Base-by-base conservation (phyloP, 2,329 filamentous ascomycete genomes). In the Colletotrichum incanum region DNA sequence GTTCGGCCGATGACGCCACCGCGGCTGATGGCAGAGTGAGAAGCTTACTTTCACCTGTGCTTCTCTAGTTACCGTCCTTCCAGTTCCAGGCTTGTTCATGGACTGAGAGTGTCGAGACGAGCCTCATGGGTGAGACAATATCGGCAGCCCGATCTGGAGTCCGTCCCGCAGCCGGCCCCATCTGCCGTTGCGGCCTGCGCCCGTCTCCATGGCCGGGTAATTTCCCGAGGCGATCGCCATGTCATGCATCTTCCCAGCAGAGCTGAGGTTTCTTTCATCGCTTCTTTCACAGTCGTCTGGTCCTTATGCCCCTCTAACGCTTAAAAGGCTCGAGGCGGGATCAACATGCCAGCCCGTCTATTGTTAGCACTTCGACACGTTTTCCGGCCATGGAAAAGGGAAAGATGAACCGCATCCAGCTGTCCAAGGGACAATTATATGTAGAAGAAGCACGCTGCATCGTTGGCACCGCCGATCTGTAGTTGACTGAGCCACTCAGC, bases 121-220 rank as follows among this genome's bases (percentile, higher is more conserved):
- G 50, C 64, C 64, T 37, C 59, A 63, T 41, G 37, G 28, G 47
- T 71, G 68, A 71, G 68, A 71, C 68, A 62, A 50, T 11, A 62
- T 59, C 69, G 69, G 58, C 58, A 34, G 50, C 68, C 65, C 65
- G 58, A 71, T 71, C 69, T 63, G 11, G 52, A 56, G 60, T 12
- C 8, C 39, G 23, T 49, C 37, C 23, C 16, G 47, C 31, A 28
- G 31, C 7, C 64, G 64, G 18, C 58, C 65, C 65, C 58, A 63
- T 68, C 14, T 68, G 58, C 69, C 65, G 65, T 23, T 18, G 37
- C 26, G 65, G 58, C 20, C 18, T 56, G 39, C 50, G 12, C 45
- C 58, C 58, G 65, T 16, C 28, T 61, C 43, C n/a, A 23, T 31
- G 39, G 14, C 28, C 39, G 55, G 61, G 12, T 50, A 55, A 64